Evolutionary conservation across 2,329 filamentous ascomycete genomes (phyloP), one percentile per base, ranked within the genome.

Genomic region (Clonostachys chloroleuca): DNA sequence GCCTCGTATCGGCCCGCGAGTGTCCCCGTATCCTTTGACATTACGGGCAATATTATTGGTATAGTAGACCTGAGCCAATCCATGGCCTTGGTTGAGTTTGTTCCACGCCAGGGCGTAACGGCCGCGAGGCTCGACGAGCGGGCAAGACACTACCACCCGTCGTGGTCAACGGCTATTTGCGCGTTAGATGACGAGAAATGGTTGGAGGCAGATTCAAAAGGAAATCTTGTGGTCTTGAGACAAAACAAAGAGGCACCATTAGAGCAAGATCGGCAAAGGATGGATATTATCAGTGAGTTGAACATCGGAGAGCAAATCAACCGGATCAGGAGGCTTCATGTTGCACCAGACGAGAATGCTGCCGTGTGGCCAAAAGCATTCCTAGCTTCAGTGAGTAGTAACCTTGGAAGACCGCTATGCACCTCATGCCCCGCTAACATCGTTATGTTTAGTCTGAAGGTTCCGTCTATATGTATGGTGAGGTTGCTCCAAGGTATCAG

Each of bases 1-100:
- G 87, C 89, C 2, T 81, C 83, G 3, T 95, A 91, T 64, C 82
- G 91, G 12, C 87, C 89, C 3, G 83, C 90, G 3, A 95, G 91
- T 0, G 88, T 89, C 34, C 92, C 94, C 0, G 81, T 95, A 14
- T 89, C 92, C 54, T 64, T 97, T 7, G 83, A 85, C 10, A 78
- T 96, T 13, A 80, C 82, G 2, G 87, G 80, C 1, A 84, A 86
- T 54, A 75, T 81, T 20, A 92, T 99, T 52, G 89, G 88, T 1
- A 84, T 97, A 10, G 88, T 86, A 1, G 94, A 99, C 60, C 71
- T 99, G 42, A 96, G 96, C 88, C 96, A 97, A 68, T 95, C 89
- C 2, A 74, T 95, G 20, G 84, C 87, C 2, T 70, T 97, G 6
- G 73, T 96, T 9, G 77, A 94, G 59, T 94, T 86, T 59, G 72